Evolutionary conservation across 805 yeast genomes (phyloP).

Genomic region (Nakazawaea anatomiae): DNA sequence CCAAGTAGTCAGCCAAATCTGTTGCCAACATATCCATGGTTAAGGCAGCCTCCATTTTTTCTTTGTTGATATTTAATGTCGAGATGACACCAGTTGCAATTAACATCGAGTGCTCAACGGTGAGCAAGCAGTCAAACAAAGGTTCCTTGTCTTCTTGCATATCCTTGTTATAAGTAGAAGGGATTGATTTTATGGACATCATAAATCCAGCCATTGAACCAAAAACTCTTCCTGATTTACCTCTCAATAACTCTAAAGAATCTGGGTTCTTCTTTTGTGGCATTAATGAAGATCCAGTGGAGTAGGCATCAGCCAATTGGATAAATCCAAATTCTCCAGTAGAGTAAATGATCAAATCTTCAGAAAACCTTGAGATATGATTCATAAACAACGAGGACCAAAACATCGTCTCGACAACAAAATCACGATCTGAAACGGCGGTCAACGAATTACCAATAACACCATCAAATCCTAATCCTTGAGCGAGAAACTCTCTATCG

Average conservation of each 20-base stretch:
- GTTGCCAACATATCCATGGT: conserved; percentile 99
- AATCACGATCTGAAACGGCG: conserved; percentile 98
- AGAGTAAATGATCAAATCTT: conserved; percentile 92
- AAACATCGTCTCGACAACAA: conserved; percentile 90
- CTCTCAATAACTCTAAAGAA: conserved; percentile 89
- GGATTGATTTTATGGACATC: conserved; percentile 95
- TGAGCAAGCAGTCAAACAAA: conserved; percentile 81
- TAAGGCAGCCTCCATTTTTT: conserved; percentile 78
- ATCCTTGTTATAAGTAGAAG: conserved; percentile 96
- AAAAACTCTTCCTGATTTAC: conserved; percentile 95
- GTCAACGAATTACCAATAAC: conserved; percentile 93
- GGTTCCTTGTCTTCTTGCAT: conserved; percentile 99
- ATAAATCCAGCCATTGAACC: conserved; percentile 93
- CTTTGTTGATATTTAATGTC: conserved; percentile 67
- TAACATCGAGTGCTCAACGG: conserved; percentile 89
- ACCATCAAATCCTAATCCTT: conserved; percentile 70
- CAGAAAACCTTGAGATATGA: conserved; percentile 90
- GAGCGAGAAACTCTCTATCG: conserved; percentile 85
- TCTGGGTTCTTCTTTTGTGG: conserved; percentile 99
- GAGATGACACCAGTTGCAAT: conserved; percentile 97
- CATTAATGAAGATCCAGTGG: conserved; percentile 97
- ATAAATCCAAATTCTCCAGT: conserved; percentile 97
- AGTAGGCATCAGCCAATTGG: conserved; percentile 92
- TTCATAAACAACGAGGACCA: conserved; percentile 95
- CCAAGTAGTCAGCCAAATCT: conserved; percentile 95